Base-by-base conservation (phyloP, 2,329 filamentous ascomycete genomes). In the Emergomyces pasteurianus region DNA sequence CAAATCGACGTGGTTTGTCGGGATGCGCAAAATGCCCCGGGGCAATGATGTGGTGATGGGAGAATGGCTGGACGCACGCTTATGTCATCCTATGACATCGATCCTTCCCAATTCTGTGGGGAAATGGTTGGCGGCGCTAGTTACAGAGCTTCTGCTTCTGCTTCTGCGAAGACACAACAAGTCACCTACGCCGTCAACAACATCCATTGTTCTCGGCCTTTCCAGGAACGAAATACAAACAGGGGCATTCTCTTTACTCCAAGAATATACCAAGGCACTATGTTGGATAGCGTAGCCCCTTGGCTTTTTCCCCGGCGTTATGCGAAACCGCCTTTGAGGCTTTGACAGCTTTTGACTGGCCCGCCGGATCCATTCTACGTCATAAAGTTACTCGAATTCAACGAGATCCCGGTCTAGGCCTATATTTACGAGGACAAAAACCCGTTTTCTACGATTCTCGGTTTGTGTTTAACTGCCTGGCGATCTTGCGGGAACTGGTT, bases 71-170 rank as follows among this genome's bases (percentile, higher is more conserved):
- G 52, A 38, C 12, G n/a, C 34, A 6, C 18, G 52, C 52, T 55
- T 55, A 55, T 55, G 52, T 55, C 52, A 55, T 36, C 34, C n/a
- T 16, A 40, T 55, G 52, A 40, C 52, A 54, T 54, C 28, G n/a
- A 31, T 34, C 14, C n/a, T 1, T 10, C 42, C 42, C 18, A 43
- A 7, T 43, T 43, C 2, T 34, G 49, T 36, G 50, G 31, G 8
- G 8, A 21, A 38, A 38, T n/a, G 3, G 26, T 38, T 54, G 52
- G 52, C 49, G n/a, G 8, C 21, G 4, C 3, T 18, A 3, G n/a
- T n/a, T n/a, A n/a, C n/a, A n/a, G n/a, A n/a, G n/a, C n/a, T n/a
- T n/a, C n/a, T n/a, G n/a, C n/a, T n/a, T n/a, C n/a, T n/a, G n/a
- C n/a, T n/a, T n/a, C n/a, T n/a, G n/a, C n/a, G n/a, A n/a, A n/a